Evolutionary conservation across 2,329 filamentous ascomycete species (phyloP).

Genomic region (Alternaria infectoria): DNA sequence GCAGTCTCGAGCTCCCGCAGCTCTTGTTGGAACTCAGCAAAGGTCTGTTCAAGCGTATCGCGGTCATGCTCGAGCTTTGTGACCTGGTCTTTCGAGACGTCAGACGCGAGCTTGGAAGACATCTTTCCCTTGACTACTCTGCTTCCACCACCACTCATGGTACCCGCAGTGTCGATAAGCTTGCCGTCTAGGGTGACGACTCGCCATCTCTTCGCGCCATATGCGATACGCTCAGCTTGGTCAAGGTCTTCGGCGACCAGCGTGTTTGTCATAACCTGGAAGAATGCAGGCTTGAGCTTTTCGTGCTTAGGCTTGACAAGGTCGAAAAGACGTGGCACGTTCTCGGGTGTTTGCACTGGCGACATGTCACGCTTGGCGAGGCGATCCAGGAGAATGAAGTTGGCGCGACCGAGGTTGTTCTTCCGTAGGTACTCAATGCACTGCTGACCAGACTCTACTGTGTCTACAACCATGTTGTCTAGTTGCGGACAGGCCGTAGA

Average conservation of each 20-base stretch:
- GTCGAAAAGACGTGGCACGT: constrained; percentile 91
- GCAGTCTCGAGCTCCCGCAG: constrained; percentile 79
- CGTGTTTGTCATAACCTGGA: constrained; percentile 93
- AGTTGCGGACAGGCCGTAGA: constrained; percentile 92
- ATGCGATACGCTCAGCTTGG: constrained; percentile 97
- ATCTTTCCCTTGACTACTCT: constrained; percentile 91
- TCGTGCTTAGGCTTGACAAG: constrained; percentile 88
- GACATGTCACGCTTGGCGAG: constrained; percentile 79
- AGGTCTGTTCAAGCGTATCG: constrained; percentile 81
- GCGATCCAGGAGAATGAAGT: constrained; percentile 95
- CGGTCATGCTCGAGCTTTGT: constrained; percentile 84
- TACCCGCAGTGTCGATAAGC: constrained; percentile 96
- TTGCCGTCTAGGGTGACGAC: constrained; percentile 96
- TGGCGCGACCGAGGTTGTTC: constrained; percentile 94
- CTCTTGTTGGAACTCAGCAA: constrained; percentile 82
- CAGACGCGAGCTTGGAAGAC: constrained; percentile 92
- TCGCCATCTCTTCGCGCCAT: constrained; percentile 90
- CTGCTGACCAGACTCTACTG: constrained; percentile 93
- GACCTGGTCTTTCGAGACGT: constrained; percentile 88
- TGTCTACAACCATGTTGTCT: constrained; percentile 96
- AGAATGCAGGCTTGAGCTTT: constrained; percentile 88
- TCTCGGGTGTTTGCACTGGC: constrained; percentile 85
- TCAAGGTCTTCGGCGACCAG: constrained; percentile 89
- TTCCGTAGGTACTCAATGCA: constrained; percentile 98
- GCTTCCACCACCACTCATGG: constrained; percentile 96